Percentiles rank a stretch among this genome's conserved stretches.
phyloP scores from a whole-genome alignment of 2,329 filamentous ascomycete species.

The Knufia fluminis region DNA sequence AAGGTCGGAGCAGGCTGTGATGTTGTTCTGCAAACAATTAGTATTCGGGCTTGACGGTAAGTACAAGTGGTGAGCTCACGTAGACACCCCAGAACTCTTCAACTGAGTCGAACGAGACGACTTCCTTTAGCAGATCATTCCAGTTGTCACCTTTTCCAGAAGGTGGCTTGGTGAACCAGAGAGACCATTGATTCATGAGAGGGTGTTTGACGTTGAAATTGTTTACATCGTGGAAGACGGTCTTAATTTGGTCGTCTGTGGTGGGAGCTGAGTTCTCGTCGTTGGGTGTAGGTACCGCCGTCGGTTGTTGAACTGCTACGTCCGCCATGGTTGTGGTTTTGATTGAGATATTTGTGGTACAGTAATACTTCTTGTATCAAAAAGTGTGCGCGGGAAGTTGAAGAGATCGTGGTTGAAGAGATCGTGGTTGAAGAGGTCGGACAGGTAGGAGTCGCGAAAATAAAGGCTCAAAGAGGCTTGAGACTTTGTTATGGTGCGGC shows the following conservation, averaged over 20 bases:
- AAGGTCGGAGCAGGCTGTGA: conserved; percentile 88
- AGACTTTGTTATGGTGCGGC: neutral
- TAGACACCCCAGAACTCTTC: conserved; percentile 99
- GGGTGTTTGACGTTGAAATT: conserved; percentile 99
- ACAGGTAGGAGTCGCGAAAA: neutral
- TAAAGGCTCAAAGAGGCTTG: neutral
- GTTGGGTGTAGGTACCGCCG: conserved; percentile 20
- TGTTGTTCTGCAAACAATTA: conserved; percentile 69
- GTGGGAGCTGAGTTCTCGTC: conserved; percentile 49
- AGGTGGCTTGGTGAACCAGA: conserved; percentile 52
- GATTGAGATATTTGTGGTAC: neutral
- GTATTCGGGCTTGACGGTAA: neutral
- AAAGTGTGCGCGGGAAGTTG: neutral
- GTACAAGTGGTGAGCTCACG: conserved; percentile 48
- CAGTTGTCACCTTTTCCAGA: conserved; percentile 77
- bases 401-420: neutral
- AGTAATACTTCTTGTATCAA: neutral
- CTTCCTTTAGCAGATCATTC: conserved; percentile 95
- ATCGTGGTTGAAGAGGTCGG: neutral
- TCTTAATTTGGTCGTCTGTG: conserved; percentile 56
- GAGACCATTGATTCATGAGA: conserved; percentile 92
- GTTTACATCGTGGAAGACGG: conserved; percentile 94
- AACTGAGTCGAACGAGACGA: conserved; percentile 96
- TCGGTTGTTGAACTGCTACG: conserved; percentile 20
- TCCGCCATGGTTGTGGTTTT: conserved; percentile 20